Conservation (phyloP, 306 rosid species). For the Malus domestica region ASM211411v1 NC_041792.1:28060907-28061406, state of each 20-base stretch:
- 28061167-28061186: conserved; percentile 11
- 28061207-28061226: neutral
- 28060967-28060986: neutral
- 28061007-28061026: conserved; percentile 52
- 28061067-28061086: conserved; percentile 53
- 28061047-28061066: conserved; percentile 45
- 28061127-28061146: conserved; percentile 36
- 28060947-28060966: neutral
- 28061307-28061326: conserved; percentile 62
- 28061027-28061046: conserved; percentile 79
- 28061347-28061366: conserved; percentile 60
- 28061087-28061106: conserved; percentile 44
- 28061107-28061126: conserved; percentile 47
- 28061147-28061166: conserved; percentile 47
- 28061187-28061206: neutral
- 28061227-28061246: neutral
- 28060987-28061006: conserved; percentile 24
- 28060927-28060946: neutral
- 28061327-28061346: conserved; percentile 72
- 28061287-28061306: conserved; percentile 39
- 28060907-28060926: neutral
- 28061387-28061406: conserved; percentile 59
- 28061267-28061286: conserved; percentile 51
- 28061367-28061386: conserved; percentile 49
- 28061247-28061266: neutral